Conservation (phyloP, 2,329 filamentous ascomycete species). For the Monosporascus sp. region DNA sequence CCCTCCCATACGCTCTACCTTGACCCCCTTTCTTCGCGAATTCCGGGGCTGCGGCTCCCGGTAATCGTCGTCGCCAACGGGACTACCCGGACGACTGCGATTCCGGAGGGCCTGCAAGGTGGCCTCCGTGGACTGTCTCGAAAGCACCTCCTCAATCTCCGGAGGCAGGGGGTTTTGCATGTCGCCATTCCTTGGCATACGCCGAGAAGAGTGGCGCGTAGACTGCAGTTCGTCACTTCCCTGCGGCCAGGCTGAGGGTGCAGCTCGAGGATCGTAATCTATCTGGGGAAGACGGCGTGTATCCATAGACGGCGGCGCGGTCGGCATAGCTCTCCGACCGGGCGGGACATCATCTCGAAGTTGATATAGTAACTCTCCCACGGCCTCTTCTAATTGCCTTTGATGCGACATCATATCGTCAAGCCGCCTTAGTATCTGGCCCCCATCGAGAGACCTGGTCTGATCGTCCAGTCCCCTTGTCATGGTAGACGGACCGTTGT, state of each 20-base stretch:
- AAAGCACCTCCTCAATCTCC: not conserved
- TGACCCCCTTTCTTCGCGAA: not conserved
- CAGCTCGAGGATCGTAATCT: not conserved
- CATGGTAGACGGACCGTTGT: not conserved
- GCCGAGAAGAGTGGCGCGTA: not conserved
- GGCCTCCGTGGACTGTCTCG: conserved; percentile 1
- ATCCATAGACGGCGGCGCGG: not conserved
- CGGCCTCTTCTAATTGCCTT: not conserved
- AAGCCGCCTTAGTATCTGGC: not conserved
- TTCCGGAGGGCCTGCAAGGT: conserved; percentile 1
- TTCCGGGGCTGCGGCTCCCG: not conserved
- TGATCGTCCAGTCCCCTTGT: not conserved
- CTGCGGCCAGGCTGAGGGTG: not conserved
- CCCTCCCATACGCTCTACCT: not conserved
- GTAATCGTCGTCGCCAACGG: not conserved
- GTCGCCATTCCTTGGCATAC: not conserved
- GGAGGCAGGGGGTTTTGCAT: not conserved
- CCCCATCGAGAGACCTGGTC: not conserved
- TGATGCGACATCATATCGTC: conserved; percentile 2
- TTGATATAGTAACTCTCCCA: not conserved
- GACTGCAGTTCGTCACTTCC: not conserved
- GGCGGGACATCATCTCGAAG: not conserved
- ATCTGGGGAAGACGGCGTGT: not conserved
- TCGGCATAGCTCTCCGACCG: not conserved
- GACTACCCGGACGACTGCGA: not conserved